Percentiles rank a stretch among this genome's conserved stretches.
phyloP scores from a whole-genome alignment of 2,329 filamentous ascomycete species.

The Bipolaris gigantea region DNA sequence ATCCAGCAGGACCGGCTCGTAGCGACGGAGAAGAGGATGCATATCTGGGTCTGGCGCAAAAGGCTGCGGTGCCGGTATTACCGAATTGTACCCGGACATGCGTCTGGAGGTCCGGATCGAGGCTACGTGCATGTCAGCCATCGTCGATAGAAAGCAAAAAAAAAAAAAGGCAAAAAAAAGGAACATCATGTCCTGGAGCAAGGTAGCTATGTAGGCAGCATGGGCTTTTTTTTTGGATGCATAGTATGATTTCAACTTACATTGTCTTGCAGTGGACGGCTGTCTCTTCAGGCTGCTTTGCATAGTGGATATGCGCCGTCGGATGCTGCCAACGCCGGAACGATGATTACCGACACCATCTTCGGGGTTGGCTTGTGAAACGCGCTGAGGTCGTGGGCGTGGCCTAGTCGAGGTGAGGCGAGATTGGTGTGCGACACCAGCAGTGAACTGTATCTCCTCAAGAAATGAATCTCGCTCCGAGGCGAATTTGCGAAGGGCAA shows the following conservation, averaged over 20 bases:
- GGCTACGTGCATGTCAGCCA: constrained; percentile 45
- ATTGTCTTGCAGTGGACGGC: constrained; percentile 72
- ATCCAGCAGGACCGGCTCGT: constrained; percentile 94
- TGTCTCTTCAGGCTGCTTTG: constrained; percentile 84
- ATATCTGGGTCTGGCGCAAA: constrained; percentile 87
- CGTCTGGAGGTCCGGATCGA: constrained; percentile 81
- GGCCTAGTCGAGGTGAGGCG: constrained; percentile 62
- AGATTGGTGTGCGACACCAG: constrained; percentile 63
- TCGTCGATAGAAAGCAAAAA: constrained; percentile 13
- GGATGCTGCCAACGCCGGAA: constrained; percentile 77
- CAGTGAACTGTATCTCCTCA: constrained; percentile 86
- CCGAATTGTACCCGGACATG: constrained; percentile 96
- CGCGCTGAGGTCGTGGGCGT: constrained; percentile 77
- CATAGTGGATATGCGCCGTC: constrained; percentile 94
- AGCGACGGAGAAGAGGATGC: constrained; percentile 91
- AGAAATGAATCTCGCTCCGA: constrained; percentile 93
- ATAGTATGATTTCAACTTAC: constrained; percentile 55
- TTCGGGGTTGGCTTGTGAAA: constrained; percentile 56
- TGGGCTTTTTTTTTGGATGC: background rate
- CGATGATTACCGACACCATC: constrained; percentile 58
- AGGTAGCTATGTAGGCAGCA: background rate
- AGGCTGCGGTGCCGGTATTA: constrained; percentile 90
- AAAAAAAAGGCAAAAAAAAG: constrained; percentile 28
- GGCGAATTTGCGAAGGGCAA: constrained; percentile 90
- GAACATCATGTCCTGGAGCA: constrained; percentile 4